phyloP scores from a whole-genome alignment of 768 basidiomycete genomes.

The Podaxis mareebaensis region DNA sequence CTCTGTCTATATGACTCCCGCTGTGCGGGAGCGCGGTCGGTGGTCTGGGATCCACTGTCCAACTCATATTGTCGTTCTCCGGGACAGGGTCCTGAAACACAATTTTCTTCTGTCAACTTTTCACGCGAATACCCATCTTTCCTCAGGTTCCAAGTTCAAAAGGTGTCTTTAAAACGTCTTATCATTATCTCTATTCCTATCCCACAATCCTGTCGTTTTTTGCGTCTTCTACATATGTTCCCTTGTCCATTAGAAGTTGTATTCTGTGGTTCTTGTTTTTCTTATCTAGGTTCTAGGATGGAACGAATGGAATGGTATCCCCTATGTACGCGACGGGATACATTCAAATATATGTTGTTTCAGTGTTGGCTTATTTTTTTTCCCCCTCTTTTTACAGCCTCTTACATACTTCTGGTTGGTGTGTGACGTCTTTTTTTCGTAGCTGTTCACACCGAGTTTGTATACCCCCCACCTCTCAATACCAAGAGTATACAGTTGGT shows the following conservation, averaged over 20 bases:
- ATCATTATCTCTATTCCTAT: not conserved
- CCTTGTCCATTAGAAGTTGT: not conserved
- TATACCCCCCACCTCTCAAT: no score
- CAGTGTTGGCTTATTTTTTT: no score
- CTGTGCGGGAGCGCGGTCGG: slow-evolving; percentile 4
- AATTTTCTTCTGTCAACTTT: not conserved
- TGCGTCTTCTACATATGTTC: not conserved
- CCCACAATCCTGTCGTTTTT: not conserved
- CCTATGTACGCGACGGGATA: no score
- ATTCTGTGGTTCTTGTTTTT: no score
- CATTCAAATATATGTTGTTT: no score
- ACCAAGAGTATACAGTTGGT: no score
- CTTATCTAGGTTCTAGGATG: no score
- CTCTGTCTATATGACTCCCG: not conserved
- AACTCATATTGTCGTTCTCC: not conserved
- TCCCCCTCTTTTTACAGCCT: no score
- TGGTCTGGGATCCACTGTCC: not conserved
- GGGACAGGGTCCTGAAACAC: slow-evolving; percentile 3
- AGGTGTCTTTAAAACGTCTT: not conserved
- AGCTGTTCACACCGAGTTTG: no score
- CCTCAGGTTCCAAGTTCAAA: not conserved
- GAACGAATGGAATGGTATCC: no score
- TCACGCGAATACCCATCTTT: slow-evolving; percentile 1
- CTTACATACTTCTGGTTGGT: no score
- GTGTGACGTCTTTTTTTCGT: no score